These are phyloP conservation scores for Capsella bursapastoris DNA, from an alignment of 345 rosid genomes.

Conservation along the genomic window DNA sequence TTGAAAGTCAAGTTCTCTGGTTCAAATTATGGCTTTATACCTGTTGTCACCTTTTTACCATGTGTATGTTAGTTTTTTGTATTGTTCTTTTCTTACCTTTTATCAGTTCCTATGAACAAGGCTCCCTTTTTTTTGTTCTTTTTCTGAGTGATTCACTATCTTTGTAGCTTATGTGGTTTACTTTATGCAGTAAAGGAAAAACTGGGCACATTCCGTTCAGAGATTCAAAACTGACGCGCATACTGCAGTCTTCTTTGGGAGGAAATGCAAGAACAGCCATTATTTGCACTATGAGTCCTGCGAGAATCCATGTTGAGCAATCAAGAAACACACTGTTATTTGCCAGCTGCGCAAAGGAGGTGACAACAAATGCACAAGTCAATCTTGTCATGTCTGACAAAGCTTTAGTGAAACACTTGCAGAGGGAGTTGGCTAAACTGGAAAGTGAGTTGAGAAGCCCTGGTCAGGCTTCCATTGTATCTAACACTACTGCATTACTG, in stretches of 20 bases:
- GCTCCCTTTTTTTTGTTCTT: background rate
- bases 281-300: constrained; percentile 94
- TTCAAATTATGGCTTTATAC: constrained; percentile 9
- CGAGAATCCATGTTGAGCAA: constrained; percentile 85
- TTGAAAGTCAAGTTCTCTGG: constrained; percentile 9
- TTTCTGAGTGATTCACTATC: background rate
- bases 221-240: constrained; percentile 93
- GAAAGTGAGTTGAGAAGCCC: constrained; percentile 69
- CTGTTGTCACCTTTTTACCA: constrained; percentile 5
- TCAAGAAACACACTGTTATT: constrained; percentile 89
- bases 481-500: constrained; percentile 53
- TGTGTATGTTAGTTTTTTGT: constrained; percentile 14
- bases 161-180: constrained; percentile 24
- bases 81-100: constrained; percentile 9
- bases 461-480: constrained; percentile 41
- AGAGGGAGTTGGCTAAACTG: constrained; percentile 84
- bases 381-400: constrained; percentile 88
- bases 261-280: constrained; percentile 93
- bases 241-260: constrained; percentile 85
- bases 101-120: background rate
- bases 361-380: constrained; percentile 85
- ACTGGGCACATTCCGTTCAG: constrained; percentile 87
- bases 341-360: constrained; percentile 95
- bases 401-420: constrained; percentile 83
- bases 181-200: constrained; percentile 85